Evolutionary conservation across 176 grass and related monocot genomes (phyloP).

Genomic region (Cocos nucifera): DNA sequence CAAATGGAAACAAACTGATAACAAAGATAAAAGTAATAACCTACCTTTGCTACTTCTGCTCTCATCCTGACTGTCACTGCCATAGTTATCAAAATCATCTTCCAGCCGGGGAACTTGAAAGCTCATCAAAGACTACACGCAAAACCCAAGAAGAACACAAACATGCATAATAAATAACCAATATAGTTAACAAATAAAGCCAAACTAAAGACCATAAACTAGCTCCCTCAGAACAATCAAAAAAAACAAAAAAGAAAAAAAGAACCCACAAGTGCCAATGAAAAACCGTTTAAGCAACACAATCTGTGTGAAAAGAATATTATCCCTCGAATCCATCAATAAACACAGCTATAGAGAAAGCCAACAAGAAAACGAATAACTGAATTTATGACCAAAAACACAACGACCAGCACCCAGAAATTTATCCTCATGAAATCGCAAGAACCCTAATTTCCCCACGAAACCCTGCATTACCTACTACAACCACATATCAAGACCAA

Average conservation of each 20-base stretch:
- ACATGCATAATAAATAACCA: not conserved
- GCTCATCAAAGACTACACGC: constrained; percentile 65
- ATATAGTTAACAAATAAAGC: not conserved
- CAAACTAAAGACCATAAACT: not conserved
- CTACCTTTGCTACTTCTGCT: constrained; percentile 70
- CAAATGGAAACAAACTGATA: not conserved
- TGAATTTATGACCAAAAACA: too few species aligned
- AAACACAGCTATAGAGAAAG: too few species aligned
- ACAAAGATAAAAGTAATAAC: not conserved
- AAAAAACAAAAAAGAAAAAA: not conserved
- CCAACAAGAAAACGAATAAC: too few species aligned
- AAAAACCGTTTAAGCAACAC: too few species aligned
- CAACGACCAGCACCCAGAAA: too few species aligned
- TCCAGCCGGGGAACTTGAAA: constrained; percentile 73
- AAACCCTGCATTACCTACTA: too few species aligned
- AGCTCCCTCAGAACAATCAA: not conserved
- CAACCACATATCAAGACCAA: too few species aligned
- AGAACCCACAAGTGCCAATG: too few species aligned
- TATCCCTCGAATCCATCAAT: too few species aligned
- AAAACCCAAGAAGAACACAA: constrained; percentile 8
- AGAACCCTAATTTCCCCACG: too few species aligned
- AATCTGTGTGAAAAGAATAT: too few species aligned
- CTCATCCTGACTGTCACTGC: constrained; percentile 60
- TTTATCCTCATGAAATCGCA: too few species aligned
- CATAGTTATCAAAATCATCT: constrained; percentile 50